Percentiles rank a stretch among this genome's conserved stretches.
phyloP scores from a whole-genome alignment of 2,329 filamentous ascomycete genomes.

The Botryotinia globosa region DNA sequence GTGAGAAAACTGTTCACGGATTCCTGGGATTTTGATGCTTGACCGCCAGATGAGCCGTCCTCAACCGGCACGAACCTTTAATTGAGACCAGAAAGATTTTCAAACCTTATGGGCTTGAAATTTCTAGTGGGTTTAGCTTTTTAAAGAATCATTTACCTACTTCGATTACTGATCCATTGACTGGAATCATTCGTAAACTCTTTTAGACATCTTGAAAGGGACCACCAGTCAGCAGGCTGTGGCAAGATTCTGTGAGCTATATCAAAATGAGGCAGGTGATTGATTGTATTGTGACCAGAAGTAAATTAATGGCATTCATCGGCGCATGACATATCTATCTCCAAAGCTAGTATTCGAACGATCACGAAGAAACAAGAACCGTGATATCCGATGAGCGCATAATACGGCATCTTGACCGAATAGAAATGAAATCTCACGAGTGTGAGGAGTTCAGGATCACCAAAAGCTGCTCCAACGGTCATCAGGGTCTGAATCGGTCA shows the following conservation, averaged over 20 bases:
- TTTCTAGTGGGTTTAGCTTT: background rate
- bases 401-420: background rate
- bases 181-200: background rate
- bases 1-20: background rate
- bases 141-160: background rate
- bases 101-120: background rate
- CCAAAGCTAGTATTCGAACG: background rate
- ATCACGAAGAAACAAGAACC: background rate
- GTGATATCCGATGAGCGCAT: background rate
- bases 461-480: background rate
- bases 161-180: background rate
- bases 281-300: background rate
- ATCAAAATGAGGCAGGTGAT: background rate
- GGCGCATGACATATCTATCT: background rate
- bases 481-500: background rate
- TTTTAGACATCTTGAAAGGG: background rate
- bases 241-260: background rate
- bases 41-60: slow-evolving; percentile 7
- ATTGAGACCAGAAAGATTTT: background rate
- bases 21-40: background rate
- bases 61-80: background rate
- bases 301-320: background rate
- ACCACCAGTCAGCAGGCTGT: background rate
- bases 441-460: background rate
- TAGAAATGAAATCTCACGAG: background rate